Evolutionary conservation across 2,329 filamentous ascomycete genomes (phyloP).

Genomic region (Diaporthe nobilis): DNA sequence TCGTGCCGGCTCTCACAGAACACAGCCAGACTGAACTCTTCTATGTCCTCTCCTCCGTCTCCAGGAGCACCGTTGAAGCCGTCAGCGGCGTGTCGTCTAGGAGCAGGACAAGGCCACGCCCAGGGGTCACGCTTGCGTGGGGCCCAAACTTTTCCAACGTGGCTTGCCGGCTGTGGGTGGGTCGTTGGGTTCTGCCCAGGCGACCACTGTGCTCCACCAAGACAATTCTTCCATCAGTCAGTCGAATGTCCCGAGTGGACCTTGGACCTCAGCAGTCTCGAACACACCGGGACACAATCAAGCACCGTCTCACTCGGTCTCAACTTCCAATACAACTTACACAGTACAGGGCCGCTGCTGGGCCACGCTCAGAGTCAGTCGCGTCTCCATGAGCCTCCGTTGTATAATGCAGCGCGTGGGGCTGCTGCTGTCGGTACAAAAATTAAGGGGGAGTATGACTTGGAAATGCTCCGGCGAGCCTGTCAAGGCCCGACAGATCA

Average conservation of each 20-base stretch:
- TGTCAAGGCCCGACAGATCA: conserved; percentile 15
- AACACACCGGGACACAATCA: not conserved
- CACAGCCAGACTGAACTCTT: not conserved
- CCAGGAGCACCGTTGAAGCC: not conserved
- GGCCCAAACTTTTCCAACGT: conserved; percentile 10
- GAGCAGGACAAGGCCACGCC: not conserved
- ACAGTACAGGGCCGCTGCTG: conserved; percentile 14
- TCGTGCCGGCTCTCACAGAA: not conserved
- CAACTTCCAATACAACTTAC: not conserved
- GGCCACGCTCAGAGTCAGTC: conserved; percentile 27
- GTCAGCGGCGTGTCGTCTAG: not conserved
- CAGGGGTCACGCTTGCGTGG: not conserved
- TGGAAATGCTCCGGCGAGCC: conserved; percentile 18
- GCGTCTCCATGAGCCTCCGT: conserved; percentile 25
- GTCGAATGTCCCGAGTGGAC: conserved; percentile 18
- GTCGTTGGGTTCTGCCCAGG: conserved; percentile 15
- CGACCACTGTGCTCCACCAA: conserved; percentile 20
- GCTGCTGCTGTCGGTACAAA: conserved; percentile 32
- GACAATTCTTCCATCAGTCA: conserved; percentile 24
- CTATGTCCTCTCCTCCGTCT: not conserved
- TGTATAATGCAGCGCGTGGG: conserved; percentile 23
- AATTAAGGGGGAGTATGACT: conserved; percentile 29
- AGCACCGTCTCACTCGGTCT: not conserved
- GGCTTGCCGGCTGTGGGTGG: conserved; percentile 10
- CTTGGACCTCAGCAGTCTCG: conserved; percentile 8